Conservation (phyloP, 2,329 filamentous ascomycete genomes). For the Berkeleyomyces basicola region DNA sequence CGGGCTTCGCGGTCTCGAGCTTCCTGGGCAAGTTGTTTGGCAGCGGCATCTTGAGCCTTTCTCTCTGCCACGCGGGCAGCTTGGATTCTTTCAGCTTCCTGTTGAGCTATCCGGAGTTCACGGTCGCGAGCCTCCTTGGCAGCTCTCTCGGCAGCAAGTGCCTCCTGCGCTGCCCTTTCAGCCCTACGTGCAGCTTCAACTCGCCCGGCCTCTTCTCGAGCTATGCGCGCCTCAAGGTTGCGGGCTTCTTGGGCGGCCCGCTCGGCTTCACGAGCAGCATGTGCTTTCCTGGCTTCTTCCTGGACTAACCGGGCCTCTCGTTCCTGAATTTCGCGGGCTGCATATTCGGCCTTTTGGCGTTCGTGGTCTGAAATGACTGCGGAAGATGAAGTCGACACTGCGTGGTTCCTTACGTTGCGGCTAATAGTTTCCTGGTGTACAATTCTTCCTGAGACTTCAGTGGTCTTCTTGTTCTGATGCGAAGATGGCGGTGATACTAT, state of each 20-base stretch:
- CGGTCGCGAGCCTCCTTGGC: background rate
- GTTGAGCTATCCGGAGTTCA: background rate
- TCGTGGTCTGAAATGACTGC: background rate
- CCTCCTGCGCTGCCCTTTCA: background rate
- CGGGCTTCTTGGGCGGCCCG: background rate
- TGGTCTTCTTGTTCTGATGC: background rate
- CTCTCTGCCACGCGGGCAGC: background rate
- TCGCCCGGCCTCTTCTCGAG: background rate
- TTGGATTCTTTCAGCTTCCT: background rate
- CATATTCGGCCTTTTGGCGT: background rate
- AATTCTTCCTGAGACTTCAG: no score
- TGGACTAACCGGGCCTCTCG: background rate
- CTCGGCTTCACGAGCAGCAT: background rate
- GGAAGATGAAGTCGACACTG: background rate
- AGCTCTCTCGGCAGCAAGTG: background rate
- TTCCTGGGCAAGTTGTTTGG: background rate
- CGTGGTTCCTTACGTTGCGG: no score
- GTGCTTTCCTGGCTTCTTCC: background rate
- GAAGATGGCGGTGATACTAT: background rate
- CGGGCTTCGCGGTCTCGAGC: conserved; percentile 26
- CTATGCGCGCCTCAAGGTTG: background rate
- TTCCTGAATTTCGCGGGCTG: background rate
- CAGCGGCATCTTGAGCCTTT: background rate
- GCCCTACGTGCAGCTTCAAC: background rate
- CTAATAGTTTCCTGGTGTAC: no score